Percentiles rank a stretch among this genome's conserved stretches.
Conservation (phyloP, 1,139 yeast species). For the Candida buenavistaensis region DNA sequence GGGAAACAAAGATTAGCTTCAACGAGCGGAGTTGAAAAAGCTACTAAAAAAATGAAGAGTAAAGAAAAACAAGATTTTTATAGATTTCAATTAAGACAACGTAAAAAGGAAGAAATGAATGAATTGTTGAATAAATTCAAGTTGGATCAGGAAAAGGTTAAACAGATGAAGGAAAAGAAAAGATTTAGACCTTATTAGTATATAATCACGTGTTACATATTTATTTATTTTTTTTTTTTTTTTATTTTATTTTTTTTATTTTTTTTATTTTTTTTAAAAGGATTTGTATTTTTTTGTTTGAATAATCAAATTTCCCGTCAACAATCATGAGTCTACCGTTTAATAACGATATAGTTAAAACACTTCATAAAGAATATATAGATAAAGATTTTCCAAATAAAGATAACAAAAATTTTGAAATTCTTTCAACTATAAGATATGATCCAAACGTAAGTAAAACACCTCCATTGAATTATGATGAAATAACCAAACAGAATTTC, state of each 20-base stretch:
- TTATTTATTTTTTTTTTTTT: not conserved
- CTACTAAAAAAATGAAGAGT: slow-evolving; percentile 58
- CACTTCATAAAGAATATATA: slow-evolving; percentile 21
- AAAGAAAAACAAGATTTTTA: slow-evolving; percentile 91
- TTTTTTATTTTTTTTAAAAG: no score
- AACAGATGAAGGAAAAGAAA: slow-evolving; percentile 74
- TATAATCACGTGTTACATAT: not conserved
- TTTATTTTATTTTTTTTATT: not conserved
- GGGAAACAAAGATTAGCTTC: slow-evolving; percentile 53
- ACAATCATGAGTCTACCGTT: not conserved
- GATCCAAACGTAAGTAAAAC: slow-evolving; percentile 53
- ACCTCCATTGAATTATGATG: slow-evolving; percentile 25
- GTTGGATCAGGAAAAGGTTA: slow-evolving; percentile 85
- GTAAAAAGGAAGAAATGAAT: slow-evolving; percentile 90
- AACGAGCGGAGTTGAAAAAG: slow-evolving; percentile 44
- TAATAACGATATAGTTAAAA: slow-evolving; percentile 10
- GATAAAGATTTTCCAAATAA: slow-evolving; percentile 19
- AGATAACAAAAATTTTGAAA: slow-evolving; percentile 38
- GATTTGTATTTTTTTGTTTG: not conserved
- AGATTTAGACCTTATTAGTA: slow-evolving; percentile 79
- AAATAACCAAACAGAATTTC: slow-evolving; percentile 41
- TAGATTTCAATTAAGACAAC: slow-evolving; percentile 92
- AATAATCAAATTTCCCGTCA: not conserved
- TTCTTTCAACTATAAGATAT: slow-evolving; percentile 70
- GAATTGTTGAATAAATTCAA: slow-evolving; percentile 80